A percentile compares a stretch with the other conserved stretches of the same genome.
Conservation (phyloP, 2,329 filamentous ascomycete species). For the Berkeleyomyces basicola region DNA sequence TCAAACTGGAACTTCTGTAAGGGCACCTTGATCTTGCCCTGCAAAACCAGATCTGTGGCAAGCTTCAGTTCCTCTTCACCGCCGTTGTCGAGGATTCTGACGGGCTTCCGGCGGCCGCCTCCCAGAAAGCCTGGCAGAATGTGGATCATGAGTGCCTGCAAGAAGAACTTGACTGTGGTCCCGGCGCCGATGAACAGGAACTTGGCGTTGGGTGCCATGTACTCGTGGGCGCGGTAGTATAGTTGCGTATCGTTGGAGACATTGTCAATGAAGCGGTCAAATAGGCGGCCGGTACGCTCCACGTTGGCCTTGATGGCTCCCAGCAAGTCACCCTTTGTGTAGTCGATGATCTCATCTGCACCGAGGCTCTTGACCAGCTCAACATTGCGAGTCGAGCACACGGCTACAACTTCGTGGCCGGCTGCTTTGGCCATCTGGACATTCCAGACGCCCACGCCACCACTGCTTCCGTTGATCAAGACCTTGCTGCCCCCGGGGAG, state of each 20-base stretch:
- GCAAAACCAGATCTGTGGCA: slow-evolving; percentile 36
- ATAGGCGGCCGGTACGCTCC: slow-evolving; percentile 21
- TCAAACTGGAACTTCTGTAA: slow-evolving; percentile 41
- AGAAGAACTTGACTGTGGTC: slow-evolving; percentile 17
- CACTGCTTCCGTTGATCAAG: slow-evolving; percentile 49
- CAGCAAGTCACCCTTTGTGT: slow-evolving; percentile 33
- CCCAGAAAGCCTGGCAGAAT: slow-evolving; percentile 23
- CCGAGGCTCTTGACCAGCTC: slow-evolving; percentile 41
- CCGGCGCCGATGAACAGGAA: slow-evolving; percentile 35
- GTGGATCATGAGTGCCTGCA: slow-evolving; percentile 17
- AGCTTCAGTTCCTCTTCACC: slow-evolving; percentile 30
- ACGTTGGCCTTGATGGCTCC: slow-evolving; percentile 30
- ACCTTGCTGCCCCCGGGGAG: slow-evolving; percentile 32
- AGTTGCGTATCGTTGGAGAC: slow-evolving; percentile 36
- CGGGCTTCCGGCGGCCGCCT: slow-evolving; percentile 27
- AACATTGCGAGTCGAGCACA: slow-evolving; percentile 43
- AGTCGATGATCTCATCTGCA: slow-evolving; percentile 49
- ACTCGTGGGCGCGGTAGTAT: slow-evolving; percentile 35
- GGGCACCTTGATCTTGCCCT: slow-evolving; percentile 40
- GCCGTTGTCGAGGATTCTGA: slow-evolving; percentile 25
- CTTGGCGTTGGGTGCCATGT: slow-evolving; percentile 29
- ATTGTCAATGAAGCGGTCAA: slow-evolving; percentile 40
- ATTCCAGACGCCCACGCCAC: slow-evolving; percentile 42
- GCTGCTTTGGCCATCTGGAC: slow-evolving; percentile 49
- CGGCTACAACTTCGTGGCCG: slow-evolving; percentile 42